Evolutionary conservation across 371 early-diverging fungal genomes (phyloP).

Genomic region (Mucor sp.): DNA sequence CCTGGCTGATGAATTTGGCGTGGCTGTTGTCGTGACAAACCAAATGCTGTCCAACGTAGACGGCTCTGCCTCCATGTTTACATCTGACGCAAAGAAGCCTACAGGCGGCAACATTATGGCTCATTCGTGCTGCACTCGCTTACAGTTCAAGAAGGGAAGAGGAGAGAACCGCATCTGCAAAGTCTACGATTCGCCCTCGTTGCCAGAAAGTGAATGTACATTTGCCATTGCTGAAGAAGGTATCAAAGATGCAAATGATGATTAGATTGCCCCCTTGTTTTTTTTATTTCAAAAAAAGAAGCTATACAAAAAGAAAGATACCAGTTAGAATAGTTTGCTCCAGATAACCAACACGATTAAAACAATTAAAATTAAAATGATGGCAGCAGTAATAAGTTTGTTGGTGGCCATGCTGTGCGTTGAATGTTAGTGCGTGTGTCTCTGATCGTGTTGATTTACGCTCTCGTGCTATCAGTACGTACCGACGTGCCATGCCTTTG

Average conservation of each 20-base stretch:
- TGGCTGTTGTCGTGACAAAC: conserved; percentile 88
- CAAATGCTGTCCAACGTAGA: conserved; percentile 99
- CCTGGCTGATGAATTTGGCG: conserved; percentile 89
- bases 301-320: too few species aligned
- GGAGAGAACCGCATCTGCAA: conserved; percentile 86
- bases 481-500: conserved; percentile 92
- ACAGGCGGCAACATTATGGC: conserved; percentile 99
- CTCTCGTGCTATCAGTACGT: conserved; percentile 21
- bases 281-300: conserved; percentile 10
- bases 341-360: conserved; percentile 85
- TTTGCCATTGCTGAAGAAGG: conserved; percentile 73
- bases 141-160: conserved; percentile 84
- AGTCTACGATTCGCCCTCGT: conserved; percentile 88
- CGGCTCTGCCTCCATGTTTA: conserved; percentile 88
- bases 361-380: conserved; percentile 79
- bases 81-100: conserved; percentile 96
- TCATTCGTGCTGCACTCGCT: conserved; percentile 81
- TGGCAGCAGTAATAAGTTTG: conserved; percentile 85
- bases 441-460: background rate
- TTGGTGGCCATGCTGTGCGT: conserved; percentile 86
- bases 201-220: conserved; percentile 79
- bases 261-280: background rate
- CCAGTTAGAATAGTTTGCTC: conserved; percentile 58
- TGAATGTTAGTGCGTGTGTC: background rate
- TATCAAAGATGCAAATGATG: conserved; percentile 65